Evolutionary conservation across 305 asterid genomes (phyloP).

Genomic region (Stenogyne calaminthoides): DNA sequence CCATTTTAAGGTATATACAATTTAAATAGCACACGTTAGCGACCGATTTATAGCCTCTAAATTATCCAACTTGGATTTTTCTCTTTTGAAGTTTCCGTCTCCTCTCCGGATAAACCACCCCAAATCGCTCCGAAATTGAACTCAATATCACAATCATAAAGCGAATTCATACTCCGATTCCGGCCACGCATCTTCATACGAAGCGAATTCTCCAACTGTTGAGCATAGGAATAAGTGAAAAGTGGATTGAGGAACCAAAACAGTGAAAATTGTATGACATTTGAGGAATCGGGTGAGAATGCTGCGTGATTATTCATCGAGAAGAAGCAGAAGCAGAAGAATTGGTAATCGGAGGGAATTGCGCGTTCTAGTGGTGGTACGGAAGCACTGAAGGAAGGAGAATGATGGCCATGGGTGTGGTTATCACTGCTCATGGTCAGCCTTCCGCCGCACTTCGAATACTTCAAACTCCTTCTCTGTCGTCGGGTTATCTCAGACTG

Average conservation of each 20-base stretch:
- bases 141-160: background rate
- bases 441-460: conserved; percentile 42
- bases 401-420: conserved; percentile 53
- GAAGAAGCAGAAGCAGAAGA: conserved; percentile 28
- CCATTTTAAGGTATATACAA: too few relatives aligned
- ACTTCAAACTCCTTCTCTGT: conserved; percentile 34
- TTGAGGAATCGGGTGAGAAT: conserved; percentile 24
- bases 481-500: conserved; percentile 46
- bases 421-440: conserved; percentile 45
- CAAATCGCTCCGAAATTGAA: background rate
- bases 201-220: background rate
- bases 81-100: conserved; percentile 18
- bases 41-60: conserved; percentile 29
- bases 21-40: too few relatives aligned
- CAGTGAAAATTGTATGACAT: background rate
- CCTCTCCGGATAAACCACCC: conserved; percentile 22
- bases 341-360: conserved; percentile 18
- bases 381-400: conserved; percentile 22
- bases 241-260: background rate
- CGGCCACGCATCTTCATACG: background rate
- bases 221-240: background rate
- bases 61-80: conserved; percentile 13
- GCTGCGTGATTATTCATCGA: conserved; percentile 56
- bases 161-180: background rate
- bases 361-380: background rate